Percentiles rank a stretch among this genome's conserved stretches.
Evolutionary conservation across 2,329 filamentous ascomycete species (phyloP).

Genomic region (Alternaria alternata): DNA sequence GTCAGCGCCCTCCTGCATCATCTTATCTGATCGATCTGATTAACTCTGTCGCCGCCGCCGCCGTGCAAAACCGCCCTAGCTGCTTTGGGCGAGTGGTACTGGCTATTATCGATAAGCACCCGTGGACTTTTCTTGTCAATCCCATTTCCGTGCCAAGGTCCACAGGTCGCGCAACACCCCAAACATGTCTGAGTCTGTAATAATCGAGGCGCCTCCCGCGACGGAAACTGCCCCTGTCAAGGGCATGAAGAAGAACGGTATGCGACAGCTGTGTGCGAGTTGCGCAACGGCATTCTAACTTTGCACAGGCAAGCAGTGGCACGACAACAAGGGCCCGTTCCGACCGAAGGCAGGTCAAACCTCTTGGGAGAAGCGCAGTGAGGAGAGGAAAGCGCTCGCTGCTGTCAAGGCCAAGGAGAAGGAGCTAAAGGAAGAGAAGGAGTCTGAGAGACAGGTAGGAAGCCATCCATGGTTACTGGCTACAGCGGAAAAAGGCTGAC

Average conservation of each 20-base stretch:
- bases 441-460: conserved; percentile 81
- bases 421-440: conserved; percentile 93
- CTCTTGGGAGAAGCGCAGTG: conserved; percentile 78
- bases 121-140: conserved; percentile 33
- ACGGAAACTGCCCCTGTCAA: conserved; percentile 49
- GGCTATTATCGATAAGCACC: conserved; percentile 28
- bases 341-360: conserved; percentile 80
- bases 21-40: conserved; percentile 38
- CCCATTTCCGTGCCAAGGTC: conserved; percentile 23
- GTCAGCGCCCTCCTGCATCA: background rate
- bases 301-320: conserved; percentile 89
- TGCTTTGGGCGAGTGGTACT: background rate
- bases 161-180: conserved; percentile 20
- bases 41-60: background rate
- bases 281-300: conserved; percentile 22
- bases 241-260: conserved; percentile 86
- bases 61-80: background rate
- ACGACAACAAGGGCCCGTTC: conserved; percentile 82
- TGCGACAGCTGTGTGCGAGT: background rate
- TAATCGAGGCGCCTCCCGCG: conserved; percentile 54
- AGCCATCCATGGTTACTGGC: conserved; percentile 32
- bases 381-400: conserved; percentile 72
- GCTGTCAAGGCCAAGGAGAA: conserved; percentile 93
- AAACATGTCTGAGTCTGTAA: conserved; percentile 41
- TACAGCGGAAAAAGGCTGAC: conserved; percentile 14